Evolutionary conservation across 768 basidiomycete genomes (phyloP).

Genomic region (Rhizopogon rudus): DNA sequence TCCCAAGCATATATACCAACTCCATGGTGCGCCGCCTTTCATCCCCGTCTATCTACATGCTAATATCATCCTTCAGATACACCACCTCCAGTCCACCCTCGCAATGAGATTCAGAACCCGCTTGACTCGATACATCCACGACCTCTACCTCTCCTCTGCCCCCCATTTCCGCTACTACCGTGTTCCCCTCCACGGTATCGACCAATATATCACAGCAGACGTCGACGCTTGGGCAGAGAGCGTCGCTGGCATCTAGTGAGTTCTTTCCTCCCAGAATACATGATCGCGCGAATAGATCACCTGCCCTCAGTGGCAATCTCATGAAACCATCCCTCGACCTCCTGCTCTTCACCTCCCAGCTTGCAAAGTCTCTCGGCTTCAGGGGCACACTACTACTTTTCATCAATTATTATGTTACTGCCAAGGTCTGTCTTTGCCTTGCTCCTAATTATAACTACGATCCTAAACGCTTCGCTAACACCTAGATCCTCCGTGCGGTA

Average conservation of each 20-base stretch:
- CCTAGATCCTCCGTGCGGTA: conserved; percentile 66
- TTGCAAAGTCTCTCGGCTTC: conserved; percentile 80
- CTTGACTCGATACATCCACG: conserved; percentile 86
- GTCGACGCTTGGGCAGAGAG: conserved; percentile 86
- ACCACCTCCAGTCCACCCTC: conserved; percentile 83
- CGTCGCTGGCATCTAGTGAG: conserved; percentile 83
- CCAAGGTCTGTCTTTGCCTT: conserved; percentile 26
- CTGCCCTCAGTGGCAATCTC: conserved; percentile 68
- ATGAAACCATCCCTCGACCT: conserved; percentile 91
- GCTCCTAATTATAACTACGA: neutral
- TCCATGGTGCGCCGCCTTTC: conserved; percentile 59
- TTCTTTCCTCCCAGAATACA: conserved; percentile 7
- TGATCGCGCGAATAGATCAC: neutral
- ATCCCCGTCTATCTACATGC: neutral
- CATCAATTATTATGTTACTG: conserved; percentile 83
- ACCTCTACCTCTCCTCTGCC: conserved; percentile 79
- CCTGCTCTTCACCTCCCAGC: conserved; percentile 87
- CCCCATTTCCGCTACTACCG: conserved; percentile 71
- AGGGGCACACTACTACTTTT: conserved; percentile 81
- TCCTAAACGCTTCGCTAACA: no score
- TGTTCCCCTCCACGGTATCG: conserved; percentile 65
- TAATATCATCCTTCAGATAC: conserved; percentile 49
- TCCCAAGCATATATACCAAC: conserved; percentile 95
- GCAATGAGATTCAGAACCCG: conserved; percentile 80
- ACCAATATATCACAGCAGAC: conserved; percentile 93